A percentile compares a stretch with the other conserved stretches of the same genome.
Evolutionary conservation across 345 rosid genomes (phyloP).

Genomic region (Moricandia arvensis): DNA sequence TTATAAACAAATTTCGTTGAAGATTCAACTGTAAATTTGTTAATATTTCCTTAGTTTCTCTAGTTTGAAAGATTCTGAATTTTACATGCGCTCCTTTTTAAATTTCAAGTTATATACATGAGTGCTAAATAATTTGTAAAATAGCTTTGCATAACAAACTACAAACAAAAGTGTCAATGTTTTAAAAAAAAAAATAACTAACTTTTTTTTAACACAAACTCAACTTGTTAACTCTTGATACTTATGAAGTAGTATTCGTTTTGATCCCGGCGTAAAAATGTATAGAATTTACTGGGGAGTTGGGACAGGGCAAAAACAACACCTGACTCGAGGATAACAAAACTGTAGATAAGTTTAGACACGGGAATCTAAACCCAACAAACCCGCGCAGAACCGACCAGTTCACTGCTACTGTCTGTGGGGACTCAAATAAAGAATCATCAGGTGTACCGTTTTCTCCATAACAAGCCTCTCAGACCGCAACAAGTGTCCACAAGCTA

Average conservation of each 20-base stretch:
- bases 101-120: background rate
- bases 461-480: background rate
- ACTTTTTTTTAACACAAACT: too few species aligned
- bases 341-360: background rate
- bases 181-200: background rate
- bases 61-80: background rate
- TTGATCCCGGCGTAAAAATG: background rate
- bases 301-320: slow-evolving; percentile 6
- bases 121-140: background rate
- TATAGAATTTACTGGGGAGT: background rate
- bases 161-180: background rate
- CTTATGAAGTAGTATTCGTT: background rate
- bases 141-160: background rate
- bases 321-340: background rate
- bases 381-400: slow-evolving; percentile 29
- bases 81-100: too few species aligned
- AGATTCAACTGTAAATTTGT: background rate
- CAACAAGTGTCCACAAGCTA: slow-evolving; percentile 21
- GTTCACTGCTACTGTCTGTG: slow-evolving; percentile 27
- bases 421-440: slow-evolving; percentile 3
- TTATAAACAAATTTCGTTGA: background rate
- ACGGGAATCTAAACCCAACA: slow-evolving; percentile 8
- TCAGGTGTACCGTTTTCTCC: slow-evolving; percentile 20
- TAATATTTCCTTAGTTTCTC: background rate
- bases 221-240: background rate